Percentiles rank a stretch among this genome's conserved stretches.
Evolutionary conservation across 805 yeast species (phyloP).

Genomic region (Pichia exigua): DNA sequence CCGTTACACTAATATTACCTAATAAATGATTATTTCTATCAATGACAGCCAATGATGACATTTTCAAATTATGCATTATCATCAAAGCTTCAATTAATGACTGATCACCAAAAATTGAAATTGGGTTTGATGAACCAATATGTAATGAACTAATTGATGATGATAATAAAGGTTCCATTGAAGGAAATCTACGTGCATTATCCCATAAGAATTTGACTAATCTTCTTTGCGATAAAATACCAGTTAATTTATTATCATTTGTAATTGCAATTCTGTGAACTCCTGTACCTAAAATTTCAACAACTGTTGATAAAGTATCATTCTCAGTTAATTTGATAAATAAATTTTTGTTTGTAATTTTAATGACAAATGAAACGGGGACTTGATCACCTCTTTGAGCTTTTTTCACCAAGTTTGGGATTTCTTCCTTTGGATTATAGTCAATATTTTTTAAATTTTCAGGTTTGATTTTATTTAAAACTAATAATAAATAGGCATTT

Average conservation of each 20-base stretch:
- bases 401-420: slow-evolving; percentile 38
- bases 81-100: slow-evolving; percentile 78
- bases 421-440: slow-evolving; percentile 30
- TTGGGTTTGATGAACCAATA: slow-evolving; percentile 66
- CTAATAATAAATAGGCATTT: slow-evolving; percentile 76
- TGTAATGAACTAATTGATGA: slow-evolving; percentile 62
- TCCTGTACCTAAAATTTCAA: slow-evolving; percentile 87
- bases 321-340: slow-evolving; percentile 68
- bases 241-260: slow-evolving; percentile 53
- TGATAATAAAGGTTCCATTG: slow-evolving; percentile 67
- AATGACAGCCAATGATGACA: slow-evolving; percentile 88
- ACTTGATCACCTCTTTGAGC: slow-evolving; percentile 88
- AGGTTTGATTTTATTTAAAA: slow-evolving; percentile 58
- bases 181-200: slow-evolving; percentile 78
- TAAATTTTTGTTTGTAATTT: slow-evolving; percentile 81
- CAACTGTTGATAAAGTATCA: slow-evolving; percentile 64
- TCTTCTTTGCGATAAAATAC: slow-evolving; percentile 87
- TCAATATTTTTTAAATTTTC: slow-evolving; percentile 31
- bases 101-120: slow-evolving; percentile 82
- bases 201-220: slow-evolving; percentile 83
- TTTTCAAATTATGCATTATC: slow-evolving; percentile 76
- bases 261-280: slow-evolving; percentile 86
- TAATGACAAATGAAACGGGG: slow-evolving; percentile 82
- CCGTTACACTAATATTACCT: slow-evolving; percentile 93
- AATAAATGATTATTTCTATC: slow-evolving; percentile 68